A percentile compares a stretch with the other conserved stretches of the same genome.
These are phyloP conservation scores for Diaporthe eres DNA, from an alignment of 2,329 filamentous ascomycete species.

Conservation along the genomic window DNA sequence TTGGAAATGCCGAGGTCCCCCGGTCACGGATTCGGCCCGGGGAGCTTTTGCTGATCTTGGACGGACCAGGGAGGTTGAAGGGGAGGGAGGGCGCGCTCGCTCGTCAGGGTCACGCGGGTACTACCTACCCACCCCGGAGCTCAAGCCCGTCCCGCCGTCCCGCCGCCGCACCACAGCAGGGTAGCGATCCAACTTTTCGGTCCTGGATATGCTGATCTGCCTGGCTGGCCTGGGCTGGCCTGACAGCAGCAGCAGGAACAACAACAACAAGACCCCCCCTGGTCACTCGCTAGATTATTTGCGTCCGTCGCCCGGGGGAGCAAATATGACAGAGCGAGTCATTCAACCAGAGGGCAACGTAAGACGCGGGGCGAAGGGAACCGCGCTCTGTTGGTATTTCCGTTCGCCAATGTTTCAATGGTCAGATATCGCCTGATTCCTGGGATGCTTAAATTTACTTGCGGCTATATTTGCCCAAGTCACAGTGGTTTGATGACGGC, in stretches of 20 bases:
- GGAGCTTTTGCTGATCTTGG: not conserved
- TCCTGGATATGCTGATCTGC: not conserved
- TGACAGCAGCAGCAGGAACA: not conserved
- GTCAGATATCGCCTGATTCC: not conserved
- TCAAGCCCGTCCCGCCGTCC: slow-evolving; percentile 3
- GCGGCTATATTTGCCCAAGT: not conserved
- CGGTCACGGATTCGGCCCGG: slow-evolving; percentile 26
- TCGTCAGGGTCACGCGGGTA: not conserved
- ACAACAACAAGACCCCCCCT: not conserved
- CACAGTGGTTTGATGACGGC: not conserved
- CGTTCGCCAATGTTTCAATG: slow-evolving; percentile 29
- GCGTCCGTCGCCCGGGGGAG: not conserved
- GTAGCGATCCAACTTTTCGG: not conserved
- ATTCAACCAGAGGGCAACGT: not conserved
- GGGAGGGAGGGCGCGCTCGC: too few species aligned
- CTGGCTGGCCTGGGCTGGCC: not conserved
- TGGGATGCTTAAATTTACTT: not conserved
- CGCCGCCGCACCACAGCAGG: not conserved
- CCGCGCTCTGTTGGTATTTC: slow-evolving; percentile 15
- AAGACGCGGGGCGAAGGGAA: not conserved
- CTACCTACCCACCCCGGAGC: not conserved
- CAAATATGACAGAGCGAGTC: slow-evolving; percentile 12
- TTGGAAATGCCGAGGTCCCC: slow-evolving; percentile 11
- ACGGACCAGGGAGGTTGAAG: not conserved
- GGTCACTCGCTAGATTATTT: not conserved